Conservation (phyloP, 495 filamentous ascomycete genomes). For the Penicillium dipodomyicola region DNA sequence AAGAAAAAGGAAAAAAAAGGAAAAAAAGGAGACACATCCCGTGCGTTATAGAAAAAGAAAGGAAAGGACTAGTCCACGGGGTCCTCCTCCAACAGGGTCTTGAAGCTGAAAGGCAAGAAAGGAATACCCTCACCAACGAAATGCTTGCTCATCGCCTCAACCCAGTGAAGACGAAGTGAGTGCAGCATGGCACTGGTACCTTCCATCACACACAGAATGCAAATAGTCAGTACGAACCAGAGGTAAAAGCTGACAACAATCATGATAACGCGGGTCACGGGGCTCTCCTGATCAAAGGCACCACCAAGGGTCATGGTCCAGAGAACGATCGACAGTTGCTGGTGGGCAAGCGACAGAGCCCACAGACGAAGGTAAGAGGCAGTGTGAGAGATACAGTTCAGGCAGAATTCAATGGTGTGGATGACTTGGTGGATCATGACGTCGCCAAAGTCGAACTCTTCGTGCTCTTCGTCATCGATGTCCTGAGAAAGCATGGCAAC, state of each 20-base stretch:
- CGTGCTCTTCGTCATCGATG: slow-evolving; percentile 71
- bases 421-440: slow-evolving; percentile 99
- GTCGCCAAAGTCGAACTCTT: slow-evolving; percentile 95
- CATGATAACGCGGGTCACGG: slow-evolving; percentile 70
- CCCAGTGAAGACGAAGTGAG: slow-evolving; percentile 93
- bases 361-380: slow-evolving; percentile 98
- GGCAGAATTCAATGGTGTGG: slow-evolving; percentile 98
- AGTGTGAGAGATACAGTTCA: slow-evolving; percentile 98
- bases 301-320: slow-evolving; percentile 92
- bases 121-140: slow-evolving; percentile 92
- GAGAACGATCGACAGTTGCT: slow-evolving; percentile 92
- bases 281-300: slow-evolving; percentile 61
- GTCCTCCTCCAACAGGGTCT: slow-evolving; percentile 82
- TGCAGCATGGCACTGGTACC: slow-evolving; percentile 90
- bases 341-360: slow-evolving; percentile 95
- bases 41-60: not conserved
- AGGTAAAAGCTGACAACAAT: slow-evolving; percentile 75
- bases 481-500: slow-evolving; percentile 90
- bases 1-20: slow-evolving; percentile 1
- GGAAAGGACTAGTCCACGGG: slow-evolving; percentile 47
- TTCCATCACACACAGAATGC: slow-evolving; percentile 77
- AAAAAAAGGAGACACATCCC: not conserved
- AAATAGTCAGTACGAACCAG: slow-evolving; percentile 83
- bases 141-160: slow-evolving; percentile 99
- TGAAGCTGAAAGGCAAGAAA: slow-evolving; percentile 92